phyloP scores from a whole-genome alignment of 2,329 filamentous ascomycete genomes.

The Nannizzia gypsea region DNA sequence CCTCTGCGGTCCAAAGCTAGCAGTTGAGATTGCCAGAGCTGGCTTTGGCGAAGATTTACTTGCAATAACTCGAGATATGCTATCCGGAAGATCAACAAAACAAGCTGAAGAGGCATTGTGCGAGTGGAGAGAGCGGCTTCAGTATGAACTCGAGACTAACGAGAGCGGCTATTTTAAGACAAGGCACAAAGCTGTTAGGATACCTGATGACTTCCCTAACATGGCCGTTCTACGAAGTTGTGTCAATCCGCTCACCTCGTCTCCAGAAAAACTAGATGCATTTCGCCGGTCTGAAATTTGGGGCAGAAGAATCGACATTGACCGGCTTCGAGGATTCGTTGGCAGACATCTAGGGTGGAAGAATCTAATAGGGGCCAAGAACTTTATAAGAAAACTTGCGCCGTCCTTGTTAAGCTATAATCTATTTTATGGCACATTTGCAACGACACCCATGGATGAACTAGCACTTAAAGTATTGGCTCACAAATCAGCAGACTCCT shows the following conservation, averaged over 20 bases:
- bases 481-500: conserved; percentile 57
- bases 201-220: conserved; percentile 74
- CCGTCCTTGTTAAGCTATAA: conserved; percentile 60
- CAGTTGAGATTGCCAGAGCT: conserved; percentile 78
- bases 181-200: conserved; percentile 59
- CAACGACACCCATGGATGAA: conserved; percentile 26
- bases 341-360: conserved; percentile 79
- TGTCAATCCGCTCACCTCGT: conserved; percentile 72
- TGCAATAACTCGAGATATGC: conserved; percentile 25
- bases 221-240: conserved; percentile 73
- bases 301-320: conserved; percentile 52
- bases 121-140: conserved; percentile 60
- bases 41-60: conserved; percentile 66
- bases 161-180: conserved; percentile 67
- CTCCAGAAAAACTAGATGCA: conserved; percentile 42
- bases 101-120: conserved; percentile 47
- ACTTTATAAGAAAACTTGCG: conserved; percentile 70
- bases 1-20: conserved; percentile 75
- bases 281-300: conserved; percentile 47
- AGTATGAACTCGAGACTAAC: conserved; percentile 70
- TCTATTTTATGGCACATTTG: conserved; percentile 29
- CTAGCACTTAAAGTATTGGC: conserved; percentile 50
- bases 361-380: conserved; percentile 63
- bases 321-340: conserved; percentile 59
- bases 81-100: neutral